Evolutionary conservation across 257 asterid genomes (phyloP).

Genomic region (Phtheirospermum japonicum): DNA sequence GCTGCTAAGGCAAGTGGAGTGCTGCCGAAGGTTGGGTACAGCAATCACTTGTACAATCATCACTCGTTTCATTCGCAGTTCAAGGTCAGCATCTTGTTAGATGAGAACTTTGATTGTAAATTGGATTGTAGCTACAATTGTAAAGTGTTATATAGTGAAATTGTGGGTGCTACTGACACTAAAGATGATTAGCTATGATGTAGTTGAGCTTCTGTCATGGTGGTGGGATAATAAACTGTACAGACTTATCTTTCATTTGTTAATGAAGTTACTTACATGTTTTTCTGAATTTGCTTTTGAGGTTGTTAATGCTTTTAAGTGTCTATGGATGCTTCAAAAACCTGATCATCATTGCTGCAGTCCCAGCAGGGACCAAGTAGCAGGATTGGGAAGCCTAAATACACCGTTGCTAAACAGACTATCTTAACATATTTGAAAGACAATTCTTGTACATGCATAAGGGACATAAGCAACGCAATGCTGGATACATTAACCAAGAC

Average conservation of each 20-base stretch:
- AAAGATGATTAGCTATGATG: not conserved
- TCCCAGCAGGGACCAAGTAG: not conserved
- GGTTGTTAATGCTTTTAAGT: not conserved
- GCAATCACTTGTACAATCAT: conserved; percentile 61
- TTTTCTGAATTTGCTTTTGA: not conserved
- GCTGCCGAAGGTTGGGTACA: conserved; percentile 64
- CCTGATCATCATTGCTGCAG: not conserved
- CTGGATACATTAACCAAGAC: not conserved
- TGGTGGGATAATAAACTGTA: conserved; percentile 2
- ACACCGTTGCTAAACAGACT: not conserved
- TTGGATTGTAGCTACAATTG: not conserved
- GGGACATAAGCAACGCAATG: not conserved
- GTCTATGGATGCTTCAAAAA: no score
- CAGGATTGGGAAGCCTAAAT: not conserved
- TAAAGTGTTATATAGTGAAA: not conserved
- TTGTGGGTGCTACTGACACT: not conserved
- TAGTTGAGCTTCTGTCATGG: not conserved
- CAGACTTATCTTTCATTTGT: not conserved
- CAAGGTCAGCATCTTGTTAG: conserved; percentile 94
- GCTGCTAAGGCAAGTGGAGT: conserved; percentile 56
- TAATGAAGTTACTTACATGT: not conserved
- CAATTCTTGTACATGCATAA: not conserved
- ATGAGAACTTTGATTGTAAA: not conserved
- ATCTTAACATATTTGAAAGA: not conserved
- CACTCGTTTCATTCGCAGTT: conserved; percentile 82